phyloP scores from a whole-genome alignment of 1,139 yeast genomes.

The Suhomyces yuchorum region DNA sequence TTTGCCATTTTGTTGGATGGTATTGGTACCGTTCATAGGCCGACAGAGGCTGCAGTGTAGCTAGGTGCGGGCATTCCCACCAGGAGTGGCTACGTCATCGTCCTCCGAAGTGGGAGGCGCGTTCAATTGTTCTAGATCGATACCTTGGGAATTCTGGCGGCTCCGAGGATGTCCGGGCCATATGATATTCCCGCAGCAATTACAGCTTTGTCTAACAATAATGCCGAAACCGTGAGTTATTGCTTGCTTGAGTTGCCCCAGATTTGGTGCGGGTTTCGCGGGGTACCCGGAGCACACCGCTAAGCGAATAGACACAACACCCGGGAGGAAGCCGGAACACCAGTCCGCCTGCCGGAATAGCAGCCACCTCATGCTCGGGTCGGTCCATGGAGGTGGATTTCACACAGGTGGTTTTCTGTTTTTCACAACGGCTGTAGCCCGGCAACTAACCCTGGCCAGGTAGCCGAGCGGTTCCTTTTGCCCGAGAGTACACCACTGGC shows the following conservation, averaged over 20 bases:
- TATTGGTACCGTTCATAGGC: background rate
- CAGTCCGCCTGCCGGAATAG: background rate
- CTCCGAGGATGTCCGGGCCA: constrained; percentile 6
- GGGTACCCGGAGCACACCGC: constrained; percentile 1
- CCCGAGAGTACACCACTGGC: background rate
- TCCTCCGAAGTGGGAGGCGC: background rate
- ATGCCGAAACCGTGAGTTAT: constrained; percentile 1
- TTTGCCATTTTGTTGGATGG: background rate
- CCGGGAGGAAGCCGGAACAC: background rate
- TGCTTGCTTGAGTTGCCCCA: constrained; percentile 2
- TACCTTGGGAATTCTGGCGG: background rate
- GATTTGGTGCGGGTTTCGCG: background rate
- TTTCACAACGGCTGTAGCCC: background rate
- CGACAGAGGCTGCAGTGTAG: no score
- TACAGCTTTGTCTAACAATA: background rate
- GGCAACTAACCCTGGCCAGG: background rate
- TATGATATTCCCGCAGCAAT: constrained; percentile 1
- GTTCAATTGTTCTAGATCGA: background rate
- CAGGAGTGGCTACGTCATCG: background rate
- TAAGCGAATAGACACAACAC: background rate
- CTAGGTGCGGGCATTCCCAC: background rate
- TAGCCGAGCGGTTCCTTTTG: background rate
- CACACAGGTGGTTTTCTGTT: background rate
- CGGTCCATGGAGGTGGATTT: background rate
- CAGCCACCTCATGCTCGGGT: background rate